phyloP scores from a whole-genome alignment of 768 basidiomycete genomes.

The Sporobolomyces pararoseus region DNA sequence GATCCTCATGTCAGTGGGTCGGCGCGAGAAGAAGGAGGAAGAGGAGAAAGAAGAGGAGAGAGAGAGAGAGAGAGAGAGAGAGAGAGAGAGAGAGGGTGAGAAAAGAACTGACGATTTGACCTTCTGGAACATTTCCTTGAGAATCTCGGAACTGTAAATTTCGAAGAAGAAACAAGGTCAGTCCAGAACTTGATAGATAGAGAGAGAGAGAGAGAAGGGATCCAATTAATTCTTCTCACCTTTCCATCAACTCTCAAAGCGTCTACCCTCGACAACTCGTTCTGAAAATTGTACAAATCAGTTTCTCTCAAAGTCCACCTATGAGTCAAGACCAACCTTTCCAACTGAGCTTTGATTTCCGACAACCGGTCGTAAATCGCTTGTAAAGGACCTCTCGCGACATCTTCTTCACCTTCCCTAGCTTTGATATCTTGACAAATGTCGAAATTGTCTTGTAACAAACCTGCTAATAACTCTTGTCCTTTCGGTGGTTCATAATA shows the following conservation, averaged over 20 bases:
- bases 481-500: slow-evolving; percentile 56
- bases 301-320: slow-evolving; percentile 91
- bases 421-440: slow-evolving; percentile 92
- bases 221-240: too few species aligned
- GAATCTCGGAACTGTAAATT: slow-evolving; percentile 70
- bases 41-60: background rate
- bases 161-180: background rate
- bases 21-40: background rate
- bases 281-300: slow-evolving; percentile 86
- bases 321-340: slow-evolving; percentile 87
- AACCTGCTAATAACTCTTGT: slow-evolving; percentile 77
- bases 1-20: too few species aligned
- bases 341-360: slow-evolving; percentile 80
- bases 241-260: slow-evolving; percentile 95
- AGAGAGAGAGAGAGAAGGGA: background rate
- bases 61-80: background rate
- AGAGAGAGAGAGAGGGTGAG: background rate
- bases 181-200: background rate
- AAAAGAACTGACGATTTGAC: slow-evolving; percentile 77
- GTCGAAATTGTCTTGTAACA: slow-evolving; percentile 95
- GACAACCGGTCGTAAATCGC: slow-evolving; percentile 73
- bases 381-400: slow-evolving; percentile 42
- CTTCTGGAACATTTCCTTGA: slow-evolving; percentile 83
- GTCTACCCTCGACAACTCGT: slow-evolving; percentile 91
- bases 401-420: slow-evolving; percentile 57